phyloP scores from a whole-genome alignment of 306 rosid genomes.

The Pueraria montana region DNA sequence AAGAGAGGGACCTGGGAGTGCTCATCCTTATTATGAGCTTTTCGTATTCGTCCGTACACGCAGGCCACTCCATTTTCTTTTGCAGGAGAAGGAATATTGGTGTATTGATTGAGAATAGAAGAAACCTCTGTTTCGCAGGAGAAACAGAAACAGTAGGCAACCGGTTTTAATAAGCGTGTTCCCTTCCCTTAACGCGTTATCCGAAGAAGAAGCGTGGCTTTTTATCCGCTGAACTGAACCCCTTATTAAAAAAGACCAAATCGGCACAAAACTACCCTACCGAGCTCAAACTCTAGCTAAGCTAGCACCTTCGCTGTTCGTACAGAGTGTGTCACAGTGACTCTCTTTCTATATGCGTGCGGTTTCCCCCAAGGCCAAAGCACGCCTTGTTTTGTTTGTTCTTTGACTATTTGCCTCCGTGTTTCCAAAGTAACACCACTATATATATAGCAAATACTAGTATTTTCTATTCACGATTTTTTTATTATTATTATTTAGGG shows the following conservation, averaged over 20 bases:
- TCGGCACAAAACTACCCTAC: too few species aligned
- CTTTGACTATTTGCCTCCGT: constrained; percentile 41
- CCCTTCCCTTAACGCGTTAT: too few species aligned
- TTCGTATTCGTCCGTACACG: constrained; percentile 78
- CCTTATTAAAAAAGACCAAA: too few species aligned
- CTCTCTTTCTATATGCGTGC: constrained; percentile 28
- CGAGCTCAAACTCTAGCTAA: too few species aligned
- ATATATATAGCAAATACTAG: constrained; percentile 3
- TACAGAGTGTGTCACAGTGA: constrained; percentile 35
- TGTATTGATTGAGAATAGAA: constrained; percentile 10
- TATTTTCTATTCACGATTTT: not conserved
- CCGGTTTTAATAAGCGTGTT: not conserved
- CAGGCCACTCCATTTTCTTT: constrained; percentile 73
- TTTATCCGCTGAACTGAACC: too few species aligned
- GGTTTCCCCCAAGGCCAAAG: constrained; percentile 46
- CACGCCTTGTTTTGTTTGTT: constrained; percentile 61
- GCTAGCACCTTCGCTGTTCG: constrained; percentile 2
- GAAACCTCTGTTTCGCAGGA: not conserved
- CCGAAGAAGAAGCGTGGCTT: too few species aligned
- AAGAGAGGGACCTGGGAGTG: constrained; percentile 78
- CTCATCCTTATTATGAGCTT: constrained; percentile 84
- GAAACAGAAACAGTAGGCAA: not conserved
- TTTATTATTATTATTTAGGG: not conserved
- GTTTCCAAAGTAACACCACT: not conserved
- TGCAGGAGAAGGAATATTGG: not conserved